phyloP scores from a whole-genome alignment of 495 filamentous ascomycete species.

The Pyrenula massariospora region DNA sequence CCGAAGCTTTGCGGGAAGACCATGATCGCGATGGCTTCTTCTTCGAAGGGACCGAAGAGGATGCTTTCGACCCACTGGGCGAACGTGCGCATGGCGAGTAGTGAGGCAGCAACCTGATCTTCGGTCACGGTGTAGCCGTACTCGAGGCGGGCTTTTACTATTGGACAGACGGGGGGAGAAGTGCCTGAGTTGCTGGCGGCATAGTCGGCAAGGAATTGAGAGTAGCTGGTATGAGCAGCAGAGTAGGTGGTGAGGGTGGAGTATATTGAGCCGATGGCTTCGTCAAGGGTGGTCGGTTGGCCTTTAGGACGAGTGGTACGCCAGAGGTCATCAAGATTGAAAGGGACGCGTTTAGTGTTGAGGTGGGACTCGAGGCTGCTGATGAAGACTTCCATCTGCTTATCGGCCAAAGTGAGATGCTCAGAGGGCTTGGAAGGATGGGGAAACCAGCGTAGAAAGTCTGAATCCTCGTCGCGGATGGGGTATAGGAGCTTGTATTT shows the following conservation, averaged over 20 bases:
- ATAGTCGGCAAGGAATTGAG: constrained; percentile 26
- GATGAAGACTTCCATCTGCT: constrained; percentile 8
- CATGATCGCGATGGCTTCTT: constrained; percentile 6
- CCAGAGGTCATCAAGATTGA: constrained; percentile 11
- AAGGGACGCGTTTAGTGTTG: constrained; percentile 5
- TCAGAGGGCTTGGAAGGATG: constrained; percentile 1
- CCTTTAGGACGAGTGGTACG: constrained; percentile 5
- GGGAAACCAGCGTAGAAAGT: constrained; percentile 7
- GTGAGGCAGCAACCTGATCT: constrained; percentile 1
- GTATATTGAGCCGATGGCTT: constrained; percentile 15
- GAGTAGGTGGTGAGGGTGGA: constrained; percentile 16
- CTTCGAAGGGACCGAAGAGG: constrained; percentile 3
- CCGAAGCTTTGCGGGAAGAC: constrained; percentile 13
- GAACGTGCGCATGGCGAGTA: constrained; percentile 4
- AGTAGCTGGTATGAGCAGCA: constrained; percentile 9
- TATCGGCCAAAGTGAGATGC: constrained; percentile 2
- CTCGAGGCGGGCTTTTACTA: constrained; percentile 8
- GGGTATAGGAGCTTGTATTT: constrained; percentile 11
- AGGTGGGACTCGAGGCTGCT: constrained; percentile 9
- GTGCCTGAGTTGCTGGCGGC: constrained; percentile 18
- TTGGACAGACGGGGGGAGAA: constrained; percentile 21
- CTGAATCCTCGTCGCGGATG: constrained; percentile 3
- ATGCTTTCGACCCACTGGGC: constrained; percentile 7
- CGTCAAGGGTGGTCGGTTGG: constrained; percentile 8
- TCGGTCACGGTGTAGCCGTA: constrained; percentile 5